Base-by-base conservation (phyloP, 257 asterid genomes). In the Eustoma russellianum region DNA sequence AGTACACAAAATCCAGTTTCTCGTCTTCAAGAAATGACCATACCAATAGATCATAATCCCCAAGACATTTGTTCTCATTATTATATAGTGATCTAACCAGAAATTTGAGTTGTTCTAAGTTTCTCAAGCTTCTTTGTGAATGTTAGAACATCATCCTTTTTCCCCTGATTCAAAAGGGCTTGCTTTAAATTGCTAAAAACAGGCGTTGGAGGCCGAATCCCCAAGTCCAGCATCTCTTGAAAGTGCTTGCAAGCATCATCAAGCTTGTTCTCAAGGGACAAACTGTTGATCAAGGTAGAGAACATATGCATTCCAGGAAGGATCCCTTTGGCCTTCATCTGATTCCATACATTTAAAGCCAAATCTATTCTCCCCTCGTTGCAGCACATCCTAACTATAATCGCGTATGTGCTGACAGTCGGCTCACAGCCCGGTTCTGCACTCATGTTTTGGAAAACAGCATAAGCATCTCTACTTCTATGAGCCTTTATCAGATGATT, bases 361-460 rank as follows among this genome's bases (percentile, higher is more conserved):
- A 79, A 81, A 67, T 78, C 93, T 9, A 56, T 66, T 8, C 80
- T 63, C 16, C 78, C 74, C 62, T 65, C 74, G 0, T 71, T 76
- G 76, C 96, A 86, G 35, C 79, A 83, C 98, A 83, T 86, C 75
- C 95, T 77, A 46, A 83, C 75, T 56, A 90, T 77, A 7, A 83
- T 79, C 83, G 83, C 96, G 15, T 83, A 86, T 5, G 93, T 86
- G 9, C 93, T 90, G 12, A 67, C 50, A 44, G 81, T 74, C 0
- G 93, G 89, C 57, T 75, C 87, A 28, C 88, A 80, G 34, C 81
- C 85, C 10, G 41, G 63, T 57, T 80, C 93, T 19, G 67, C 71
- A 18, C 72, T 59, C 88, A 86, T 83, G 52, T 35, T 78, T 77
- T 61, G 77, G 41, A 81, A 90, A 49, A 83, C 64, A 5, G 62